A percentile compares a stretch with the other conserved stretches of the same genome.
Evolutionary conservation across 2,329 filamentous ascomycete genomes (phyloP).

Genomic region (Ophiosphaerella korrae): DNA sequence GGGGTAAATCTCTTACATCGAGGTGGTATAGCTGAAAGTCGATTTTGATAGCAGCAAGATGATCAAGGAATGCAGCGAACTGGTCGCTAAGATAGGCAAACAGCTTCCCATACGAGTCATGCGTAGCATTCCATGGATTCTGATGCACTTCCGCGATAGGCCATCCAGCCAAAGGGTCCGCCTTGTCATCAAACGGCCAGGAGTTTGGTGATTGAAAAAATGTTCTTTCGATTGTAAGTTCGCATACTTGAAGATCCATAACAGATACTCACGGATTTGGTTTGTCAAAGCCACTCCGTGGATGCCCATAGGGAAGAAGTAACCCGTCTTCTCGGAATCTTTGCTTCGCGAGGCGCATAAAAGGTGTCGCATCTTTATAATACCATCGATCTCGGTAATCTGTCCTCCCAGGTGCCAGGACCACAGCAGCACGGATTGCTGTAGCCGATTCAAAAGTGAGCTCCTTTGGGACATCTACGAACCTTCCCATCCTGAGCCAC

Average conservation of each 20-base stretch:
- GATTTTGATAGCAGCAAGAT: background rate
- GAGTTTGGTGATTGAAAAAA: conserved; percentile 1
- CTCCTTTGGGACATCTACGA: background rate
- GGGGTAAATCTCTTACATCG: no score
- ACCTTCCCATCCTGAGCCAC: conserved; percentile 1
- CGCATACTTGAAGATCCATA: background rate
- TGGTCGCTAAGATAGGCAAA: background rate
- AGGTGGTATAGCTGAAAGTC: background rate
- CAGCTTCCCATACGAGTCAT: conserved; percentile 5
- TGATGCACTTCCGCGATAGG: conserved; percentile 2
- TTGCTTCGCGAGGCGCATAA: conserved; percentile 4
- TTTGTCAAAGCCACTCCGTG: background rate
- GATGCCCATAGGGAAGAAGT: conserved; percentile 4
- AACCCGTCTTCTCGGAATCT: conserved; percentile 3
- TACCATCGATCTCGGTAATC: conserved; percentile 5
- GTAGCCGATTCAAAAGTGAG: background rate
- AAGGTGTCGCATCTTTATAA: conserved; percentile 3
- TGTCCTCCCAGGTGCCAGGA: conserved; percentile 2
- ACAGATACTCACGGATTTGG: conserved; percentile 3
- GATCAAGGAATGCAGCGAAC: background rate
- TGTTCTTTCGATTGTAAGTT: conserved; percentile 1
- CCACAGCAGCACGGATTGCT: background rate
- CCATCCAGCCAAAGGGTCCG: conserved; percentile 2
- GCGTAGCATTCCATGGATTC: background rate
- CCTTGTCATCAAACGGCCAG: conserved; percentile 4